Percentiles rank a stretch among this genome's conserved stretches.
Evolutionary conservation across 2,329 filamentous ascomycete genomes (phyloP).

Genomic region (Cladorrhinum sp.): DNA sequence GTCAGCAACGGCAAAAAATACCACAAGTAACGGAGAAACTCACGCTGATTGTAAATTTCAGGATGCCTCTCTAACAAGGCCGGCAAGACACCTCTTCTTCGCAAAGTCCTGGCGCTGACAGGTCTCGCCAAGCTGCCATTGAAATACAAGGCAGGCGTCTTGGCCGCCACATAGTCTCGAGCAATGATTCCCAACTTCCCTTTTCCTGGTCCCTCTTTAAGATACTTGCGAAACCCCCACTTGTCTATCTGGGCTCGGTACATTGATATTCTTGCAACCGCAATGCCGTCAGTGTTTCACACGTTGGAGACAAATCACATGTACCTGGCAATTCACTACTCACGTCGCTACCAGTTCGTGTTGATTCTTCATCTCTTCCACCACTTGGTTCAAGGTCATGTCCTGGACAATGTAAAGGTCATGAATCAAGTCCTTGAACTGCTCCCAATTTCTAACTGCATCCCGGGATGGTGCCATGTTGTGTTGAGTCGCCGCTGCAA

Average conservation of each 20-base stretch:
- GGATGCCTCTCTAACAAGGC: neutral
- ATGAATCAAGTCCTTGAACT: neutral
- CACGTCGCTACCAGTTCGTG: neutral
- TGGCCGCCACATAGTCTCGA: neutral
- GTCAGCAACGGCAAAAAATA: too few species aligned
- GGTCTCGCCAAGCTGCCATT: neutral
- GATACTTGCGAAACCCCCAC: constrained; percentile 2
- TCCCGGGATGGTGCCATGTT: neutral
- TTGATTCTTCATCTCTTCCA: neutral
- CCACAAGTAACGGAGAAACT: too few species aligned
- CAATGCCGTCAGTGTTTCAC: neutral
- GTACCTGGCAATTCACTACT: neutral
- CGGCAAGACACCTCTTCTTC: neutral
- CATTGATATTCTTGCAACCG: neutral
- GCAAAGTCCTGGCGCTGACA: neutral
- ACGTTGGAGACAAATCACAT: too few species aligned
- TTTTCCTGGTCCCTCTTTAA: neutral
- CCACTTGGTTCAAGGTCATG: neutral
- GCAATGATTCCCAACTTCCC: neutral
- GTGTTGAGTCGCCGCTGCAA: too few species aligned
- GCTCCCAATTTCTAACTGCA: neutral
- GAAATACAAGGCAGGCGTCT: neutral
- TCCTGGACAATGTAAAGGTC: constrained; percentile 4
- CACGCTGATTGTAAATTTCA: neutral
- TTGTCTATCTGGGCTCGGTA: constrained; percentile 1